A percentile compares a stretch with the other conserved stretches of the same genome.
phyloP scores from a whole-genome alignment of 225 moss, liverwort and hornwort genomes.

The Climacium dendroides region DNA sequence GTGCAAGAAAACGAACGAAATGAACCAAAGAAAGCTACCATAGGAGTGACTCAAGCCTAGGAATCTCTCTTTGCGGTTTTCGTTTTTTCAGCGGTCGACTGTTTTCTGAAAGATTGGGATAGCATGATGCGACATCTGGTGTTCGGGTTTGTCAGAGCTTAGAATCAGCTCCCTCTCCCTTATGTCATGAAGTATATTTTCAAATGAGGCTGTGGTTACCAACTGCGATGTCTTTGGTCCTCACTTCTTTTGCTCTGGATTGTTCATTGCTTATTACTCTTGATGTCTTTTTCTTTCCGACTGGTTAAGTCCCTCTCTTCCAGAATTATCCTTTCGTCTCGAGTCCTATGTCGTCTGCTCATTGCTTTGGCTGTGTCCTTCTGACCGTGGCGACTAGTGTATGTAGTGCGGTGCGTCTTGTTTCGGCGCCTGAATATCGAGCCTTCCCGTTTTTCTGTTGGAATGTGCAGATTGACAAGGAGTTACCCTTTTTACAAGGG shows the following conservation, averaged over 20 bases:
- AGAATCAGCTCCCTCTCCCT: background rate
- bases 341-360: background rate
- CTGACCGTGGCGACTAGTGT: background rate
- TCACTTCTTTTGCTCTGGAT: background rate
- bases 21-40: background rate
- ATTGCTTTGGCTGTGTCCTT: background rate
- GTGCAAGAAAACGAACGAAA: background rate
- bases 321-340: background rate
- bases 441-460: background rate
- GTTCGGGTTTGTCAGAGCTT: background rate
- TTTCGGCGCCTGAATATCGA: background rate
- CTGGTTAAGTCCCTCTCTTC: background rate
- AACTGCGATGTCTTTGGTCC: background rate
- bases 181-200: background rate
- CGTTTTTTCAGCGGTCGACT: background rate
- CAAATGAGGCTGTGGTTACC: background rate
- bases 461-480: constrained; percentile 48
- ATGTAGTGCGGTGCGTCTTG: background rate
- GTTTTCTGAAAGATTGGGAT: background rate
- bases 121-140: background rate
- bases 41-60: background rate
- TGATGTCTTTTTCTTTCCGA: background rate
- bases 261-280: background rate
- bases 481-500: constrained; percentile 55
- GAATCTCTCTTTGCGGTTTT: no score